A percentile compares a stretch with the other conserved stretches of the same genome.
These are phyloP conservation scores for Sporothrix dimorphospora DNA, from an alignment of 2,329 filamentous ascomycete species.

Conservation along the genomic window DNA sequence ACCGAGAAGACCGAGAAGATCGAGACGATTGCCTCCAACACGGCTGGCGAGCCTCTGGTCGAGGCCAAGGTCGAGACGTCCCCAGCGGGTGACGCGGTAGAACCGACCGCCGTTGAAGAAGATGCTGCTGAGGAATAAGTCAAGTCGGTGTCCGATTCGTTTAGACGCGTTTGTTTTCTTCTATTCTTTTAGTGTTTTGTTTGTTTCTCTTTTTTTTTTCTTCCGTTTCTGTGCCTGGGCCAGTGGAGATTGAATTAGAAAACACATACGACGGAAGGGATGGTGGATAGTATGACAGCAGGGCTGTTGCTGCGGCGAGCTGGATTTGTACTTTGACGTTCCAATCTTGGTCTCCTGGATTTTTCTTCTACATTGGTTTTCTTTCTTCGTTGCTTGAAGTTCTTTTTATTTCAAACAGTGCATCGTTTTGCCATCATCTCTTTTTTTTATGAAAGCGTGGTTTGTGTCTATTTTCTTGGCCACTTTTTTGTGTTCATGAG, in stretches of 20 bases:
- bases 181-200: neutral
- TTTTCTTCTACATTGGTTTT: neutral
- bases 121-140: neutral
- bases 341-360: neutral
- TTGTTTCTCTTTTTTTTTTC: conserved; percentile 6
- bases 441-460: too few relatives aligned
- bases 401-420: neutral
- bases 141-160: neutral
- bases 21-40: conserved; percentile 17
- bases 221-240: neutral
- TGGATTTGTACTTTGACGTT: neutral
- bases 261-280: neutral
- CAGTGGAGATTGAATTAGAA: neutral
- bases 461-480: neutral
- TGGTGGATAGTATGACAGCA: conserved; percentile 6
- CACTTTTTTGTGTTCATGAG: neutral
- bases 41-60: neutral
- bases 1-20: neutral
- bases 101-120: conserved; percentile 3
- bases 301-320: neutral
- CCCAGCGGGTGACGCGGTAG: neutral
- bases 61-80: conserved; percentile 8
- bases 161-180: neutral
- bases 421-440: neutral
- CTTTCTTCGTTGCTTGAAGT: neutral